A percentile compares a stretch with the other conserved stretches of the same genome.
Evolutionary conservation across 805 yeast species (phyloP).

Genomic region (Brettanomyces custersianus): DNA sequence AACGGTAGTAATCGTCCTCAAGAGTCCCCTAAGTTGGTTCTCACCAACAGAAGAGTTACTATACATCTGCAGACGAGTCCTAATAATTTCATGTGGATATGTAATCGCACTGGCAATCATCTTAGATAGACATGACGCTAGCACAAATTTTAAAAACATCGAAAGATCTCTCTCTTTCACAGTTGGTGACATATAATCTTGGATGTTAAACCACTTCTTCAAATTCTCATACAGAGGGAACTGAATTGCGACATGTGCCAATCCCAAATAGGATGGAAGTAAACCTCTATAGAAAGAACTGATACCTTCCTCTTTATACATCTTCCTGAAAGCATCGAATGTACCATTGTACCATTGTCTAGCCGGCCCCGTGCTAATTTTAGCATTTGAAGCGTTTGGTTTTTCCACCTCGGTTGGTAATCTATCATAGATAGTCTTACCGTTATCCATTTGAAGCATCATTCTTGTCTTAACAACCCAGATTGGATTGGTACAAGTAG

Average conservation of each 20-base stretch:
- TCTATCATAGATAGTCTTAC: constrained; percentile 29
- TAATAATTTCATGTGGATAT: constrained; percentile 89
- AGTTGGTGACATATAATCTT: constrained; percentile 8
- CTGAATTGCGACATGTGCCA: constrained; percentile 90
- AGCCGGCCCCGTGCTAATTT: constrained; percentile 2
- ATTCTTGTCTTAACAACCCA: constrained; percentile 97
- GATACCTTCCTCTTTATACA: constrained; percentile 74
- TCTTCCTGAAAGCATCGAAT: constrained; percentile 70
- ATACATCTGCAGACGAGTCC: constrained; percentile 79
- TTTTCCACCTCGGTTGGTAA: constrained; percentile 16
- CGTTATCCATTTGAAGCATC: constrained; percentile 68
- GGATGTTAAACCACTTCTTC: constrained; percentile 39
- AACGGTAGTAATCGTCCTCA: constrained; percentile 30
- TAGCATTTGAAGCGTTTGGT: constrained; percentile 11
- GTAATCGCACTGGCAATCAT: constrained; percentile 84
- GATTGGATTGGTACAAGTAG: constrained; percentile 83
- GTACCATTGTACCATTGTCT: constrained; percentile 59
- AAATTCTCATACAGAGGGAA: constrained; percentile 88
- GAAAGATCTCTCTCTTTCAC: constrained; percentile 6
- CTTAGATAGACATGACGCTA: constrained; percentile 74
- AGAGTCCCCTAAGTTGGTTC: constrained; percentile 16
- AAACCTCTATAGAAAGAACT: constrained; percentile 81
- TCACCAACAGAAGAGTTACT: constrained; percentile 15
- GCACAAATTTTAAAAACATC: constrained; percentile 33
- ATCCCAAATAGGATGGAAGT: constrained; percentile 82